A percentile compares a stretch with the other conserved stretches of the same genome.
These are phyloP conservation scores for Suillus bovinus DNA, from an alignment of 768 basidiomycete genomes.

Conservation along the genomic window DNA sequence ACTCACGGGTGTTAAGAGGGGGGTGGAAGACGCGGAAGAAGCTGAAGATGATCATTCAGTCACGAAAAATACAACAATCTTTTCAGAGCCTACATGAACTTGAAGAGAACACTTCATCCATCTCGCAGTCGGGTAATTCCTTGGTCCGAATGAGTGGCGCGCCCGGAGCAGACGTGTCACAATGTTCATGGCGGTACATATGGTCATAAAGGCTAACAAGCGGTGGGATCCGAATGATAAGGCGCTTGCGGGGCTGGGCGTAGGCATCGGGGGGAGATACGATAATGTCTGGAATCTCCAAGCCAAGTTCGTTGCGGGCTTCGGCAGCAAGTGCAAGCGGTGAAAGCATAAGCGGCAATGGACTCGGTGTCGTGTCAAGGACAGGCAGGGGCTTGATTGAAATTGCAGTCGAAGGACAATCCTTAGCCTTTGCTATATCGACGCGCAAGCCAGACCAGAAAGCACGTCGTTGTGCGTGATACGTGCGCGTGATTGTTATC, in stretches of 20 bases:
- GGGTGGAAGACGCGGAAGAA: constrained; percentile 9
- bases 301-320: constrained; percentile 1
- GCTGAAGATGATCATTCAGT: constrained; percentile 13
- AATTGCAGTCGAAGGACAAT: constrained; percentile 40
- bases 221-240: constrained; percentile 10
- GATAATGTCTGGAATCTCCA: constrained; percentile 13
- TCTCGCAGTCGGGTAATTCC: constrained; percentile 25
- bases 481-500: constrained; percentile 31
- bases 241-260: neutral
- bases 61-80: neutral
- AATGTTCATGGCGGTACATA: constrained; percentile 6
- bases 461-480: constrained; percentile 53
- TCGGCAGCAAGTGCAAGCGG: neutral
- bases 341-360: neutral
- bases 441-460: constrained; percentile 43
- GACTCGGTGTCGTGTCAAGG: constrained; percentile 27
- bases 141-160: constrained; percentile 28
- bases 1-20: constrained; percentile 21
- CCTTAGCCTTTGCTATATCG: constrained; percentile 41
- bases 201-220: constrained; percentile 5
- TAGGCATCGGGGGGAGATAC: constrained; percentile 1
- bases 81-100: constrained; percentile 18
- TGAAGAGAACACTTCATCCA: constrained; percentile 17
- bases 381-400: constrained; percentile 42
- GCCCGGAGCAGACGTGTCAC: constrained; percentile 14